Conservation (phyloP, 2,329 filamentous ascomycete genomes). For the Pseudogymnoascus destructans region DNA sequence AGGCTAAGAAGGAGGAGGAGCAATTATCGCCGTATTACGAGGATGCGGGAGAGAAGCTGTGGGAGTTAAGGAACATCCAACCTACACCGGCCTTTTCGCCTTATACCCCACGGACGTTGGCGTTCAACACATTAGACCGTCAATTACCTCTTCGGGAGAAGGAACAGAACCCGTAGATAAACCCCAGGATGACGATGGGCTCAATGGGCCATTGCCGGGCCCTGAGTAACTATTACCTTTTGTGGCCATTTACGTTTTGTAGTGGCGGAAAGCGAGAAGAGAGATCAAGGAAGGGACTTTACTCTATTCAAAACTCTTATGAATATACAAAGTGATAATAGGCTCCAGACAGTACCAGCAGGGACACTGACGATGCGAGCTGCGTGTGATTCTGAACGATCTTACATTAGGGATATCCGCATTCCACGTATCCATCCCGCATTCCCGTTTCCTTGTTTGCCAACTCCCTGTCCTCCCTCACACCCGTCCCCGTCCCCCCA, state of each 20-base stretch:
- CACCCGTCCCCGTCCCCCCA: background rate
- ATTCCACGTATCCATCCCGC: conserved; percentile 5
- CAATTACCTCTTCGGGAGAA: conserved; percentile 37
- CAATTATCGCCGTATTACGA: conserved; percentile 26
- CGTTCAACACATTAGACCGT: conserved; percentile 50
- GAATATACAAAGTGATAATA: background rate
- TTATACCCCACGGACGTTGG: conserved; percentile 53
- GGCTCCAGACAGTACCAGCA: background rate
- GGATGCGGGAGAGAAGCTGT: conserved; percentile 34
- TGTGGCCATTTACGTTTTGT: background rate
- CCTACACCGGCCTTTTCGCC: conserved; percentile 31
- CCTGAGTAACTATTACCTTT: background rate
- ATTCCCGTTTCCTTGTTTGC: background rate
- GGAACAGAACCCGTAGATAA: background rate
- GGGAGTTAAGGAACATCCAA: conserved; percentile 45
- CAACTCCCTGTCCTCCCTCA: background rate
- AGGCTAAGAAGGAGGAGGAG: conserved; percentile 30
- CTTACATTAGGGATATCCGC: conserved; percentile 1
- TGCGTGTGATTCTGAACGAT: background rate
- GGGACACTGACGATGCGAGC: background rate
- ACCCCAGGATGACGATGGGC: background rate
- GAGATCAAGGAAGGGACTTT: background rate
- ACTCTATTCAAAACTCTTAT: background rate
- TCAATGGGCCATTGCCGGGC: background rate
- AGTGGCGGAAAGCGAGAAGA: background rate